Conservation (phyloP, 257 asterid species). For the Scutellaria barbata region DNA sequence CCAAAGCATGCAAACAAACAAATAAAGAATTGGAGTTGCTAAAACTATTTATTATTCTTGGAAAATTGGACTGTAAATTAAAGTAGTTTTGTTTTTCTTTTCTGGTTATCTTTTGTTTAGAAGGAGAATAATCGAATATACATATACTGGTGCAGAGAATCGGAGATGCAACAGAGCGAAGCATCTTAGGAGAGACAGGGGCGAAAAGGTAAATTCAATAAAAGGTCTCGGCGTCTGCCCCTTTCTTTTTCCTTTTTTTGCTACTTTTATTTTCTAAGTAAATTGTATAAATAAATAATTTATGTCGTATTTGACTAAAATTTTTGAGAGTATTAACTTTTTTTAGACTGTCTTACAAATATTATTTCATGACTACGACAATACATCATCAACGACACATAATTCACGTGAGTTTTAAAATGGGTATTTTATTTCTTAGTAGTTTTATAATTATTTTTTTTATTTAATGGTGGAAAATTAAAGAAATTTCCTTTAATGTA, state of each 20-base stretch:
- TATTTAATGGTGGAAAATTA: too few species aligned
- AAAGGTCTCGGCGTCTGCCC: background rate
- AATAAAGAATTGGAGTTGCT: constrained; percentile 28
- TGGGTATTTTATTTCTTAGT: too few species aligned
- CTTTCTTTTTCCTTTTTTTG: background rate
- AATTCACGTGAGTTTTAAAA: too few species aligned
- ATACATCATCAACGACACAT: too few species aligned
- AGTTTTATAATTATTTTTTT: too few species aligned
- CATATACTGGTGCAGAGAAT: constrained; percentile 26
- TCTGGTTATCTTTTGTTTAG: constrained; percentile 21
- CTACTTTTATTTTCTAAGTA: background rate
- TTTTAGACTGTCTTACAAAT: too few species aligned
- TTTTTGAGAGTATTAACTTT: too few species aligned
- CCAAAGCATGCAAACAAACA: constrained; percentile 39
- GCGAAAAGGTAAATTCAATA: constrained; percentile 14
- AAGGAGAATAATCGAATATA: constrained; percentile 26
- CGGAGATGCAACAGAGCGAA: constrained; percentile 17
- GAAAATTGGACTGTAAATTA: background rate
- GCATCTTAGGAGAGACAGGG: constrained; percentile 12
- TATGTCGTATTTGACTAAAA: too few species aligned
- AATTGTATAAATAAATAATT: too few species aligned
- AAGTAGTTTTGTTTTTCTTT: background rate
- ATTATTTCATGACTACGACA: too few species aligned
- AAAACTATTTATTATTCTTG: background rate
- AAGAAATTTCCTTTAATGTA: too few species aligned